These are phyloP conservation scores for Trichosporon sp. DNA, from an alignment of 1,284 basidiomycete species.

Conservation along the genomic window DNA sequence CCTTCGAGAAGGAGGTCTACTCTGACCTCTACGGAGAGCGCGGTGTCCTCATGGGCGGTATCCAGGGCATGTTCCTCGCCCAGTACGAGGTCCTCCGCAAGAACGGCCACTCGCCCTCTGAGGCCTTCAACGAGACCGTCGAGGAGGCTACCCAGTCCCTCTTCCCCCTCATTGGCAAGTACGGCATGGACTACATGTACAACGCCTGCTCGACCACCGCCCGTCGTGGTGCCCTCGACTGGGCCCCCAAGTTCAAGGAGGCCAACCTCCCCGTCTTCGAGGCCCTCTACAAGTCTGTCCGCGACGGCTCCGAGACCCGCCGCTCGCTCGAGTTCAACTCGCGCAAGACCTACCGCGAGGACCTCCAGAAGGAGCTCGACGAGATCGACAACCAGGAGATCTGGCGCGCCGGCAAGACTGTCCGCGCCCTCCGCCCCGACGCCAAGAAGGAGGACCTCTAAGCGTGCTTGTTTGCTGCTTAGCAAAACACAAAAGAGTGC, in stretches of 20 bases:
- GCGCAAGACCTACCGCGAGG: conserved; percentile 85
- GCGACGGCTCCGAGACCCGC: conserved; percentile 91
- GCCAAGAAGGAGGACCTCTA: conserved; percentile 44
- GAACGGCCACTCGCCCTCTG: conserved; percentile 95
- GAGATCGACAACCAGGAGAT: conserved; percentile 88
- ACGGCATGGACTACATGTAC: conserved; percentile 99
- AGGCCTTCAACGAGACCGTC: conserved; percentile 98
- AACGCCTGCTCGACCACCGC: conserved; percentile 98
- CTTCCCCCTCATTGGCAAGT: conserved; percentile 91
- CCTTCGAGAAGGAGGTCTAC: conserved; percentile 99
- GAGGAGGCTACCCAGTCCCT: conserved; percentile 99
- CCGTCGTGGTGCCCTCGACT: conserved; percentile 96
- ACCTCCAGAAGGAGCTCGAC: conserved; percentile 87
- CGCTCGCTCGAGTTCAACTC: conserved; percentile 96
- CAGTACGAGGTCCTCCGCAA: conserved; percentile 97
- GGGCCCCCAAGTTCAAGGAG: conserved; percentile 93
- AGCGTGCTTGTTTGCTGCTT: conserved; percentile 3
- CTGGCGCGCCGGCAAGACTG: conserved; percentile 79
- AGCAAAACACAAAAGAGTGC: background rate
- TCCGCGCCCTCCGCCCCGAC: conserved; percentile 48
- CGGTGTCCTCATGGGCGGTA: conserved; percentile 99
- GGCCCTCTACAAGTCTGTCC: conserved; percentile 85
- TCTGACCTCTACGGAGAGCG: conserved; percentile 99
- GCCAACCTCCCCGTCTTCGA: conserved; percentile 92
- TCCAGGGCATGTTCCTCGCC: conserved; percentile 98